Evolutionary conservation across 1,284 basidiomycete species (phyloP), one percentile per base, ranked within the genome.

Genomic region (Pterula multifida): DNA sequence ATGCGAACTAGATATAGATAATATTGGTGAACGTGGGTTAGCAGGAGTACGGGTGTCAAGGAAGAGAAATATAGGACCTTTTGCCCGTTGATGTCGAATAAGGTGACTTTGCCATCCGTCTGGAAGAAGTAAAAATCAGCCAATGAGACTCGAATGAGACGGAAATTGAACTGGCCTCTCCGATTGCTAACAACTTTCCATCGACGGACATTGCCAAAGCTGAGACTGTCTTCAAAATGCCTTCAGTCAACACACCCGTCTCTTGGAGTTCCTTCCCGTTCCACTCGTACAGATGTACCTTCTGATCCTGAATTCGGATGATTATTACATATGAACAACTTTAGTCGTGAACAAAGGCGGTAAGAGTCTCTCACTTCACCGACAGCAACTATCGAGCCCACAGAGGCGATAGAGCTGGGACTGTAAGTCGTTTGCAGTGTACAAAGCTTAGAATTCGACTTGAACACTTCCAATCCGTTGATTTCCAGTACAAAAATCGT

Each of bases 131-230:
- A 49, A 15, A 51, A 25, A 36, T 53, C 39, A 11, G n/a, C 19
- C 9, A 42, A 4, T 45, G 45, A 24, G 6, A 35, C 26, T 28
- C 11, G 22, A 50, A 24, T 12, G 50, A 24, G 47, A 26, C 42
- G n/a, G 19, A 19, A 23, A 52, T n/a, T n/a, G n/a, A 22, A 68
- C 73, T 63, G 57, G 91, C 90, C 63, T 94, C 90, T 48, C 90
- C 91, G 2, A 81, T 73, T 47, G 87, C 90, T 6, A 97, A 71
- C 23, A 85, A 69, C 26, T 70, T 68, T 1, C 85, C 87, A 60
- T 94, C 81, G 0, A 81, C 77, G 0, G 88, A 89, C 66, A 97
- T 90, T 0, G 89, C 79, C 1, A 98, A 65, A 0, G 83, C 79
- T 24, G 85, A 85, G 12, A 97, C 72, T 4, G 76, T 67, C 17